Evolutionary conservation across 116 monocot species (phyloP).

Genomic region (Iris pallida): DNA sequence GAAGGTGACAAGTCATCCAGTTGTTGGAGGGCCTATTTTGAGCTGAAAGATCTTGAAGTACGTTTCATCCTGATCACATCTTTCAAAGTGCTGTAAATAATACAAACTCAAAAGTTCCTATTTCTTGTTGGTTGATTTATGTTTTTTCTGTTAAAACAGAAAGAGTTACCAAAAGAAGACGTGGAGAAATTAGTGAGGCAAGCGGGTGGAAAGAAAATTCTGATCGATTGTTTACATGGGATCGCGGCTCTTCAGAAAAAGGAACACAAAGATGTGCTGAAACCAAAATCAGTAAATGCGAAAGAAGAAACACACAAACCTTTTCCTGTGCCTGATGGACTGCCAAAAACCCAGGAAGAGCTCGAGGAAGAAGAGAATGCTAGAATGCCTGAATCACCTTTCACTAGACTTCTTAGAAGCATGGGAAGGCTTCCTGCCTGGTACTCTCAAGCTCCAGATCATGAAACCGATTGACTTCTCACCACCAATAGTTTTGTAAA

Average conservation of each 20-base stretch:
- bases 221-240: conserved; percentile 59
- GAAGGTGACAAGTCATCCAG: conserved; percentile 88
- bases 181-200: conserved; percentile 66
- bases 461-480: conserved; percentile 58
- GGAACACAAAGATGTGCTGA: conserved; percentile 3
- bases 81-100: neutral
- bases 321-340: conserved; percentile 67
- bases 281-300: neutral
- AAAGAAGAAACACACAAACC: conserved; percentile 17
- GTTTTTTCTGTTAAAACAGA: conserved; percentile 31
- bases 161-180: conserved; percentile 60
- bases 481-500: neutral
- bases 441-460: conserved; percentile 73
- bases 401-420: conserved; percentile 65
- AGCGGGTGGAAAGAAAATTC: conserved; percentile 40
- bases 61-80: neutral
- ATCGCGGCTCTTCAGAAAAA: conserved; percentile 45
- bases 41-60: conserved; percentile 82
- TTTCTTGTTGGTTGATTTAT: neutral
- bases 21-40: conserved; percentile 93
- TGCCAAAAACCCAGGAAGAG: conserved; percentile 73
- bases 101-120: neutral
- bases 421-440: conserved; percentile 68
- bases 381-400: conserved; percentile 77
- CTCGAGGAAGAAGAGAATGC: conserved; percentile 76